Conservation (phyloP, 2,329 filamentous ascomycete genomes). For the Teratosphaeria gauchensis region DNA sequence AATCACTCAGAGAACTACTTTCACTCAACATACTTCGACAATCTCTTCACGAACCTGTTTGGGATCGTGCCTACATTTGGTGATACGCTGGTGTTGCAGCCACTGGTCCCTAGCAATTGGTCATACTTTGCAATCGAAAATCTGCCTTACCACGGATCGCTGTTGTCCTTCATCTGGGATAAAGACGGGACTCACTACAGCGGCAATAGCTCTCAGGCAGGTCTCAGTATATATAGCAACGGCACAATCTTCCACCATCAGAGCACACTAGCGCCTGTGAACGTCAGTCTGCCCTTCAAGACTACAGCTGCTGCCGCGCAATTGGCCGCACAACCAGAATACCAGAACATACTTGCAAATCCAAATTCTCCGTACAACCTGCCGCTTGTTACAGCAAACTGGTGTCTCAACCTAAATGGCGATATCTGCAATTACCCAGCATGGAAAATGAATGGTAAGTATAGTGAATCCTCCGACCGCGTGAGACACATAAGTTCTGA, state of each 20-base stretch:
- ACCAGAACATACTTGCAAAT: conserved; percentile 36
- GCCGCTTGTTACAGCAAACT: conserved; percentile 29
- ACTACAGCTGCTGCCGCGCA: conserved; percentile 7
- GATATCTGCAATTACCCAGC: conserved; percentile 21
- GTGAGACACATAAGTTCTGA: too few species aligned
- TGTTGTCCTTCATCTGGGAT: conserved; percentile 35
- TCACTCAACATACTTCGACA: conserved; percentile 38
- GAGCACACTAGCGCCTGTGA: conserved; percentile 8
- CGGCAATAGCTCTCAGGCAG: conserved; percentile 9
- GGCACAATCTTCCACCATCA: conserved; percentile 23
- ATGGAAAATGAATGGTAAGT: conserved; percentile 24
- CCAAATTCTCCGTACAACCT: conserved; percentile 21
- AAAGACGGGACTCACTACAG: conserved; percentile 29
- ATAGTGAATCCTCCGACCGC: too few species aligned
- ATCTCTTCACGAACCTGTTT: conserved; percentile 36
- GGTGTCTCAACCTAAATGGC: conserved; percentile 20
- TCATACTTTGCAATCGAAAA: conserved; percentile 36
- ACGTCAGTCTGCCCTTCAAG: conserved; percentile 14
- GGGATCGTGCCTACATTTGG: conserved; percentile 32
- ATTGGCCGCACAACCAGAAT: conserved; percentile 13
- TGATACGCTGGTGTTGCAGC: conserved; percentile 30
- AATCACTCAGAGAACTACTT: conserved; percentile 37
- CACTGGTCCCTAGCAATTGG: conserved; percentile 29
- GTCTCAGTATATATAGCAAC: conserved; percentile 32
- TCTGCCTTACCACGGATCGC: conserved; percentile 34